Evolutionary conservation across 129 eudicot species (phyloP), one percentile per base, ranked within the genome.

Genomic region (Tanacetum coccineum): DNA sequence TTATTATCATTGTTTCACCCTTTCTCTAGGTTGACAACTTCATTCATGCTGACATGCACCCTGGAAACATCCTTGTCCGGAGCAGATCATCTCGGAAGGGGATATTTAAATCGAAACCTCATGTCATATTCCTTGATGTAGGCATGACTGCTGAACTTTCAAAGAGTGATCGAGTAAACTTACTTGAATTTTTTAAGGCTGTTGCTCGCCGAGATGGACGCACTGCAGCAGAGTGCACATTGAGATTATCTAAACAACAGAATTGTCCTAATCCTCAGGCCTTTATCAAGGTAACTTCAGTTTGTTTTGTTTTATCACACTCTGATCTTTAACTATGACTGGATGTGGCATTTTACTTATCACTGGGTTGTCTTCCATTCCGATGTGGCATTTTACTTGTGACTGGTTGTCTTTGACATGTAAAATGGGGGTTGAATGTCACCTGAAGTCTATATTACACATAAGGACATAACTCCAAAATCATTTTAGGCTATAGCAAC

Each of bases 121-220:
- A 91, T 76, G 88, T 91, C 26, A 69, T 87, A 66, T 91, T 91
- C 78, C 80, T 87, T 80, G 97, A 91, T 78, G 96, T 87, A 26
- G 97, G 97, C 67, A 91, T 91, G 97, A 91, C 96, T 53, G 96
- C 97, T 58, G 97, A 91, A 74, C 97, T 91, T 61, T 79, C 94
- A 54, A 80, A 84, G 50, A 81, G 77, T 64, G 96, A 91, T 60
- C 67, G 94, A 28, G 81, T 83, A 13, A 83, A 78, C 70, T 76
- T 91, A 45, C 39, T 91, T 75, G 96, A 91, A 61, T 91, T 91
- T 73, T 91, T 91, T 52, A 85, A 87, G 77, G 94, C 97, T 62
- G 86, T 91, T 85, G 97, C 97, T 50, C 81, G 87, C 36, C 77
- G 97, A 78, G 96, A 91, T 73, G 96, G 96, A 13, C 82, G 71